Evolutionary conservation across 31 red algal genomes (phyloP), one percentile per base, ranked within the genome.

Genomic region (Porphyra umbilicalis): DNA sequence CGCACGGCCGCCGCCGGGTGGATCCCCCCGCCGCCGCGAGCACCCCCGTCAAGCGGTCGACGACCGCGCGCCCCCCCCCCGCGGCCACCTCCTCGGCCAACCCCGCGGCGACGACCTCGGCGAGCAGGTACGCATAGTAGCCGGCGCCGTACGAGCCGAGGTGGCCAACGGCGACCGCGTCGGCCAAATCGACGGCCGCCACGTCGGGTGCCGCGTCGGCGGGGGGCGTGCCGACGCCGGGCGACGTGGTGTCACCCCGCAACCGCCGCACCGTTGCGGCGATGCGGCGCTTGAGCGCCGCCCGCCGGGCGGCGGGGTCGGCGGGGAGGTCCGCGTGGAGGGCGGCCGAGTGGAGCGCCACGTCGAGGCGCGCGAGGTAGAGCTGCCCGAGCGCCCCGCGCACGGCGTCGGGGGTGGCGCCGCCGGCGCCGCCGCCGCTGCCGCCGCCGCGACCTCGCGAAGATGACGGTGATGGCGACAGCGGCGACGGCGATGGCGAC

Each of bases 111-210:
- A 87, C 36, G 29, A 87, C 78, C 39, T 81, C 76, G n/a, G 85
- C 85, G 32, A 87, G 35, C 33, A 87, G 38, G 37, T 87, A 87
- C 16, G 85, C 80, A 36, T 87, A 87, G 67, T 87, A 81, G 68
- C 77, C 80, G n/a, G 78, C 44, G 32, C 80, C 85, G 37, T 87
- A 87, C 34, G 77, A 75, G 39, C 44, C 44, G 7, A 83, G 33
- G 34, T 83, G 81, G 32, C 39, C 32, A 6, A 83, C 25, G 6
- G 38, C 39, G 15, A 33, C 80, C 29, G 33, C 44, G 38, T 33
- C 57, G 81, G 33, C 33, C 5, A 39, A 67, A 20, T 36, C 57
- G 25, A 71, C 57, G 25, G 57, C 57, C 57, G 13, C 57, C 57
- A 71, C 20, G 4, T 18, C 57, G 0, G 57, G 25, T 4, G 57